Percentiles rank a stretch among this genome's conserved stretches.
Evolutionary conservation across 352 stramenopile genomes (phyloP).

Genomic region (Labyrinthula sp.): DNA sequence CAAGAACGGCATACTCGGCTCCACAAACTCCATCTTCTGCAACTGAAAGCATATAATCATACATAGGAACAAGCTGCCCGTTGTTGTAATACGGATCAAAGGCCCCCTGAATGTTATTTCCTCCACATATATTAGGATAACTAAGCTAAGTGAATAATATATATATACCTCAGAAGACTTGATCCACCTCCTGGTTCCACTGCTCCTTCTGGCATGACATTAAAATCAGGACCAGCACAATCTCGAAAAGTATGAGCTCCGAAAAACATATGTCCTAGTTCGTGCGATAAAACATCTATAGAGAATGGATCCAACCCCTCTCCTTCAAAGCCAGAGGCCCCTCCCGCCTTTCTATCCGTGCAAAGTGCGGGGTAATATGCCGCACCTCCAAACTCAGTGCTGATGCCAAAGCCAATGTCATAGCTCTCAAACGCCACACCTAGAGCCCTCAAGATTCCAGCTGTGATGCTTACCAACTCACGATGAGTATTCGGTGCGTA

Average conservation of each 20-base stretch:
- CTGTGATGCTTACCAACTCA: no score
- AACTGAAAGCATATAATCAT: no score
- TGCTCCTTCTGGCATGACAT: constrained; percentile 2
- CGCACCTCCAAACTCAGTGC: no score
- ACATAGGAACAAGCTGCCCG: constrained; percentile 14
- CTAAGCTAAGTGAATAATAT: no score
- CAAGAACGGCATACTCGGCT: no score
- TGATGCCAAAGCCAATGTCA: constrained; percentile 13
- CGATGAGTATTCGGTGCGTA: no score
- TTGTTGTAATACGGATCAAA: constrained; percentile 2
- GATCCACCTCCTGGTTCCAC: constrained; percentile 5
- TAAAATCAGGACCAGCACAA: background rate
- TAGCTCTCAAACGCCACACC: constrained; percentile 4
- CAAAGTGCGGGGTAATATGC: constrained; percentile 5
- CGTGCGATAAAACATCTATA: constrained; percentile 5
- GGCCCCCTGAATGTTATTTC: constrained; percentile 3
- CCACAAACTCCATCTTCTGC: no score
- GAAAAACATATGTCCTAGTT: constrained; percentile 1
- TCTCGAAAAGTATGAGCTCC: constrained; percentile 1
- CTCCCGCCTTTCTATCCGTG: constrained; percentile 13
- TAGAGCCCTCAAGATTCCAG: no score
- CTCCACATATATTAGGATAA: constrained; percentile 12
- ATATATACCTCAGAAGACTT: background rate
- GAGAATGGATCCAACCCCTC: background rate
- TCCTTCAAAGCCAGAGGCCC: constrained; percentile 4